phyloP scores from a whole-genome alignment of 2,329 filamentous ascomycete genomes.

The Trichophaea hybrida region DNA sequence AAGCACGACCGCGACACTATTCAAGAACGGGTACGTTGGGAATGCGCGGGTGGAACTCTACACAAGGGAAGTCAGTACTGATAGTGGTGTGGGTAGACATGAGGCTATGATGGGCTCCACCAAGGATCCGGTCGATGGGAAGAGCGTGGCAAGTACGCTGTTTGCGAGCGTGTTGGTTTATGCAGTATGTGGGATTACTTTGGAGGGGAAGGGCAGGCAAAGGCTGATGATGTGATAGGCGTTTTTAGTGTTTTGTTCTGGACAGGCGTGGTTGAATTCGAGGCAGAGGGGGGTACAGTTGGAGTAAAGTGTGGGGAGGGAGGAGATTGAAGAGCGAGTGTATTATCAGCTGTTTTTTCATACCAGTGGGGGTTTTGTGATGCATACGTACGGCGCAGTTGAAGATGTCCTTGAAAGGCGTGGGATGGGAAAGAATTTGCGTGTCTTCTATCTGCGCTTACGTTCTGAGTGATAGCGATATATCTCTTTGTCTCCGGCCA shows the following conservation, averaged over 20 bases:
- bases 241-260: constrained; percentile 19
- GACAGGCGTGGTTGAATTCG: constrained; percentile 20
- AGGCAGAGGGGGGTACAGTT: constrained; percentile 7
- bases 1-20: constrained; percentile 53
- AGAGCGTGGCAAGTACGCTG: constrained; percentile 66
- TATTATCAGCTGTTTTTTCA: no score
- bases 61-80: neutral
- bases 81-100: constrained; percentile 40
- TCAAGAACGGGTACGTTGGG: constrained; percentile 41
- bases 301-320: neutral
- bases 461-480: no score
- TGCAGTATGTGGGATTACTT: constrained; percentile 45
- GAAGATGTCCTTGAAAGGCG: no score
- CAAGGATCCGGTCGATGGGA: constrained; percentile 53
- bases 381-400: no score
- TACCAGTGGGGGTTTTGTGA: no score
- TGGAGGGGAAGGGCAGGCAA: neutral
- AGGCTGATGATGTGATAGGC: neutral
- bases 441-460: no score
- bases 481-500: no score
- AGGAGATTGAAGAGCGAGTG: no score
- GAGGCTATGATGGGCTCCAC: constrained; percentile 69
- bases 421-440: no score
- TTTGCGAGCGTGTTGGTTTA: constrained; percentile 85
- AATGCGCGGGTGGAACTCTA: no score